A percentile compares a stretch with the other conserved stretches of the same genome.
Evolutionary conservation across 2,329 filamentous ascomycete species (phyloP).

Genomic region (Daldinia sp.): DNA sequence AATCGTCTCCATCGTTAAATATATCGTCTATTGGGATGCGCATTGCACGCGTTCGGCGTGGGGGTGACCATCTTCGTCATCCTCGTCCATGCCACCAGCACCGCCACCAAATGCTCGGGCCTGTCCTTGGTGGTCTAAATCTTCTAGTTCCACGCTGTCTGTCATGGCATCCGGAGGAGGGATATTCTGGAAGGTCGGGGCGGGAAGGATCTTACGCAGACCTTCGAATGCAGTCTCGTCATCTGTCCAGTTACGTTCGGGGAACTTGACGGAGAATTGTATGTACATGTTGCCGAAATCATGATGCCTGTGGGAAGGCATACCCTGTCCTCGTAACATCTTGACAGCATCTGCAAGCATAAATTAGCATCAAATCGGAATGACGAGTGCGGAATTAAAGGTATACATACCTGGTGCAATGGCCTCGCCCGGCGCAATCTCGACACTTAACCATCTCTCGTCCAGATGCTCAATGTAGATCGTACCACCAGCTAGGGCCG

Average conservation of each 20-base stretch:
- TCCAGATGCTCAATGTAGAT: constrained; percentile 97
- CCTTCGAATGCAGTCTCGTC: constrained; percentile 76
- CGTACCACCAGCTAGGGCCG: constrained; percentile 88
- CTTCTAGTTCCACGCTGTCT: constrained; percentile 87
- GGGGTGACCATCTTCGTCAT: constrained; percentile 78
- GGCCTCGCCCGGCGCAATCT: constrained; percentile 92
- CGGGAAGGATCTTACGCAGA: constrained; percentile 85
- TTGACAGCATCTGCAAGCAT: constrained; percentile 79
- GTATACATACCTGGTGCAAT: constrained; percentile 81
- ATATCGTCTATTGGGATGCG: constrained; percentile 76
- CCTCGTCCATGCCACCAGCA: constrained; percentile 71
- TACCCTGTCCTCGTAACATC: constrained; percentile 94
- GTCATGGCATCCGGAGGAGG: constrained; percentile 89
- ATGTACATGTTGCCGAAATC: constrained; percentile 96
- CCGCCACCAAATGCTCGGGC: constrained; percentile 71
- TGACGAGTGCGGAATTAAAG: neutral
- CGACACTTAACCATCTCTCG: constrained; percentile 93
- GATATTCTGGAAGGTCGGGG: constrained; percentile 66
- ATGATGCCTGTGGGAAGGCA: constrained; percentile 96
- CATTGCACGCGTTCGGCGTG: constrained; percentile 85
- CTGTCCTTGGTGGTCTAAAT: constrained; percentile 76
- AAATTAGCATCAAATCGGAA: neutral
- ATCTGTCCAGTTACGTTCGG: constrained; percentile 75
- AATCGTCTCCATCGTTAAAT: neutral
- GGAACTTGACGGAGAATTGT: constrained; percentile 98